Evolutionary conservation across 345 rosid species (phyloP), one percentile per base, ranked within the genome.

Genomic region (Diplotaxis tenuifolia): DNA sequence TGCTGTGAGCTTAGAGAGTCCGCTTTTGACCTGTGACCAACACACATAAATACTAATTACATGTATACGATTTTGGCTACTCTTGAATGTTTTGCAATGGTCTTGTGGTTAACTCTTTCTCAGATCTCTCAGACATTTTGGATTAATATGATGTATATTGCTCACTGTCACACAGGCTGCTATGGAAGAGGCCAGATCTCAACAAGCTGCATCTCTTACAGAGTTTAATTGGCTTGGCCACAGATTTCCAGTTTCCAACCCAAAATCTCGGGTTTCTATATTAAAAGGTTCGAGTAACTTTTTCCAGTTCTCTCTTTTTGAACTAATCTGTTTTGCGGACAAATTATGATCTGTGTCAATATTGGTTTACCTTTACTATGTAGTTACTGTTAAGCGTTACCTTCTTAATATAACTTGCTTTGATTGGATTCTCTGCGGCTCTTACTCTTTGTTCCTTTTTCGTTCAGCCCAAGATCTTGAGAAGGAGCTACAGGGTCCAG

Each of bases 151-250:
- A 57, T 57, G 19, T 50, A 9, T 71, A 56, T 45, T 68, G 8
- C 59, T 58, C 64, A 60, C 54, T 64, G 25, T 59, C 25, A 7
- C 65, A 70, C 80, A 96, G 99, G 99, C 94, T 79, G 99, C 81
- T 69, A 88, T 92, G 94, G 94, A 94, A 14, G 99, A 92, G 83
- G 99, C 96, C 64, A 92, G 98, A 83, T 86, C 97, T 65, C 97
- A 96, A 73, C 99, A 96, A 78, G 98, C 98, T 60, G 96, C 97
- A 71, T 92, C 98, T 12, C 78, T 96, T 84, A 96, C 97, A 8
- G 98, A 96, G 86, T 88, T 96, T 72, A 83, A 82, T 49, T 96
- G 98, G 98, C 97, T 96, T 80, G 99, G 98, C 62, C 87, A 90
- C 81, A 87, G 80, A 75, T 92, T 84, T 82, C 99, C 98, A 9